Conservation (phyloP, 1,284 basidiomycete genomes). For the Fomitopsis pinicola region DNA sequence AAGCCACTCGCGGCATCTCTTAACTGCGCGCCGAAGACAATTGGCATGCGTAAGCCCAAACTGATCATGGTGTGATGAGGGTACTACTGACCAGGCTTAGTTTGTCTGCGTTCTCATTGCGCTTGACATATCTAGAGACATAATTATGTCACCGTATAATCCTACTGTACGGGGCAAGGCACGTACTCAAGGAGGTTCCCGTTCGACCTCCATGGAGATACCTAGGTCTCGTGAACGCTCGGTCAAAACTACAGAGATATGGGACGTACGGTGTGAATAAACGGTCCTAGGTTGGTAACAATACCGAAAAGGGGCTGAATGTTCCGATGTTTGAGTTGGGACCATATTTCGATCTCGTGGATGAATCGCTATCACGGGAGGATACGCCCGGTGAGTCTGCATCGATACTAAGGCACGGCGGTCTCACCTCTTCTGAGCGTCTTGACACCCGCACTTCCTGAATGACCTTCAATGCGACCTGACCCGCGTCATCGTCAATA, state of each 20-base stretch:
- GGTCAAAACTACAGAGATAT: background rate
- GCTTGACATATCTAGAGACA: slow-evolving; percentile 33
- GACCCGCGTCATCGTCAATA: background rate
- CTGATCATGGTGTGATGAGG: background rate
- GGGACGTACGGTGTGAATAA: slow-evolving; percentile 1
- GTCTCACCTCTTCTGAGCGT: slow-evolving; percentile 33
- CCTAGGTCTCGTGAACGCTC: slow-evolving; percentile 28
- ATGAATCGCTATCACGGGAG: slow-evolving; percentile 41
- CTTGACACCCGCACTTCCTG: slow-evolving; percentile 39
- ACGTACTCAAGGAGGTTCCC: slow-evolving; percentile 49
- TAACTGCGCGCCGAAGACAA: slow-evolving; percentile 28
- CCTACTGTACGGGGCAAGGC: background rate
- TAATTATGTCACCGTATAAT: background rate
- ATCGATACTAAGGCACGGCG: background rate
- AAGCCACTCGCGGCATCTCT: slow-evolving; percentile 47
- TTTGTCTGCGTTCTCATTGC: slow-evolving; percentile 28
- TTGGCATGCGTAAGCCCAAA: background rate
- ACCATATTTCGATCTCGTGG: slow-evolving; percentile 50
- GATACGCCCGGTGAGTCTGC: background rate
- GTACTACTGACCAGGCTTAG: slow-evolving; percentile 35
- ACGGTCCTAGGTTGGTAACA: slow-evolving; percentile 42
- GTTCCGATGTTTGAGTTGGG: slow-evolving; percentile 41
- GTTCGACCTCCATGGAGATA: slow-evolving; percentile 56
- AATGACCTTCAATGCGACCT: slow-evolving; percentile 55
- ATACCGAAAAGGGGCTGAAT: slow-evolving; percentile 50